Base-by-base conservation (phyloP, 805 yeast genomes). In the Starmerella vaccinii region DNA sequence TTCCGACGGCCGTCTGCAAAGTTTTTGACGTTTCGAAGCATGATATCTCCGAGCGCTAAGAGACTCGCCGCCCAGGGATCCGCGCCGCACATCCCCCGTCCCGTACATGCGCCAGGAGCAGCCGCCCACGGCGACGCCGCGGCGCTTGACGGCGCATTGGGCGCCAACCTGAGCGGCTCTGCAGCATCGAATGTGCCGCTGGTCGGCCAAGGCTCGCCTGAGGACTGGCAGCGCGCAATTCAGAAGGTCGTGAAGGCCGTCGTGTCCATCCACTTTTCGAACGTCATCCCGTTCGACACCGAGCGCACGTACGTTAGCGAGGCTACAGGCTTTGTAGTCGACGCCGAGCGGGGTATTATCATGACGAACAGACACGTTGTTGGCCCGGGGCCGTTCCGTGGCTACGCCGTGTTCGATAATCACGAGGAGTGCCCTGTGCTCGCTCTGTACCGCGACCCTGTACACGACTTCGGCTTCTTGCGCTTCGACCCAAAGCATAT, bases 251-350 rank as follows among this genome's bases (percentile, higher is more conserved):
- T 88, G 34, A 77, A 81, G 55, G 77, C 86, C 5, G 96, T 88
- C 21, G 96, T 89, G 2, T 84, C 95, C 1, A 81, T 89, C 46
- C 95, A 86, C 65, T 88, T 89, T 62, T 76, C 92, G 10, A 92
- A 84, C 65, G 86, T 85, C n/a, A 77, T 81, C 3, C 79, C 81
- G 55, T 89, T 89, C 63, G 97, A 89, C 61, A 82, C 92, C 34
- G 97, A 89, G 59, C 68, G 79, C 2, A 82, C 95, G 1, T 66
- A 81, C 40, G 86, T 82, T 24, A 60, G 64, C 27, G 95, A 89
- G 65, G 97, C 96, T n/a, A 86, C 96, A 0, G 97, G 97, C 2
- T 89, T 89, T 65, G 87, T 89, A 5, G 96, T 89, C 10, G 97
- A 89, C 65, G 74, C 90, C 2, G 71, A 76, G 49, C 67, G 78